These are phyloP conservation scores for Rhizopogon sp. DNA, from an alignment of 768 basidiomycete species.

Conservation along the genomic window DNA sequence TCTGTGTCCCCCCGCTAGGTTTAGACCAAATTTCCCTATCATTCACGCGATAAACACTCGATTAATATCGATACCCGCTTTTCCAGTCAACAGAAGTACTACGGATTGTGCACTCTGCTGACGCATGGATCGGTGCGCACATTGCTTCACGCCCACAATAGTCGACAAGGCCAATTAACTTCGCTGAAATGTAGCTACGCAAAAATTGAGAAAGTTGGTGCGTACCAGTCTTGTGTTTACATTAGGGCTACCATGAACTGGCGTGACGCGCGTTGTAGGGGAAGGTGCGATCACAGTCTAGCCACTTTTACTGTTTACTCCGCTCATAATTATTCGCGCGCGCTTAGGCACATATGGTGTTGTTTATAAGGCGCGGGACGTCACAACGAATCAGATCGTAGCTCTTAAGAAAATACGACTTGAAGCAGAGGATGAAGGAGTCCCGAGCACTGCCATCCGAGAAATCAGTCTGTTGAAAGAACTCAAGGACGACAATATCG, in stretches of 20 bases:
- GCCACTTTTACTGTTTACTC: slow-evolving; percentile 3
- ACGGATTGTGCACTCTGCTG: not conserved
- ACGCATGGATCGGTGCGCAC: slow-evolving; percentile 30
- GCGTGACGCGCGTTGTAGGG: slow-evolving; percentile 27
- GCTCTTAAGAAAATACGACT: slow-evolving; percentile 98
- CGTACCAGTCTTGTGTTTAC: slow-evolving; percentile 32
- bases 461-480: slow-evolving; percentile 98
- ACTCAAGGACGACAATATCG: slow-evolving; percentile 93
- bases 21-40: not conserved
- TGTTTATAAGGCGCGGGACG: slow-evolving; percentile 94
- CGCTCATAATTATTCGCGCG: not conserved
- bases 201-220: slow-evolving; percentile 98
- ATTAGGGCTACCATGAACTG: slow-evolving; percentile 8
- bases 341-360: slow-evolving; percentile 91
- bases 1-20: not conserved
- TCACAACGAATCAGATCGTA: slow-evolving; percentile 74
- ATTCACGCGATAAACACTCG: not conserved
- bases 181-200: slow-evolving; percentile 63
- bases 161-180: slow-evolving; percentile 12
- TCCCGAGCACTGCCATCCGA: slow-evolving; percentile 95
- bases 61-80: slow-evolving; percentile 2
- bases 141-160: slow-evolving; percentile 3
- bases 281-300: slow-evolving; percentile 30
- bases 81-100: not conserved
- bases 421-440: slow-evolving; percentile 98